A percentile compares a stretch with the other conserved stretches of the same genome.
Conservation (phyloP, 164 flowering plant species). For the Kingdonia uniflora region DNA sequence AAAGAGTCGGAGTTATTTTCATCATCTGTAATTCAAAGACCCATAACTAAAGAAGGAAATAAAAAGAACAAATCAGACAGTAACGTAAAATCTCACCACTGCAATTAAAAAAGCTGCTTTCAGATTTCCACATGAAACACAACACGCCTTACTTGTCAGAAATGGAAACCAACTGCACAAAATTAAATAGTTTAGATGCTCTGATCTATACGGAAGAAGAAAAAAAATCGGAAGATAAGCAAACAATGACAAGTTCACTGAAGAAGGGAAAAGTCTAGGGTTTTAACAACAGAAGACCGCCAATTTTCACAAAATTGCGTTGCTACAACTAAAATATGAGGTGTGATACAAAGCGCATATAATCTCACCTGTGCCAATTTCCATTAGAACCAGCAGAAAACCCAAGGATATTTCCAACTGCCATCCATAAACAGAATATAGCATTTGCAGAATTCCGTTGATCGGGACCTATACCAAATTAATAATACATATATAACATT, state of each 20-base stretch:
- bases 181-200: conserved; percentile 10
- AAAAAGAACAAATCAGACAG: too few relatives aligned
- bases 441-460: conserved; percentile 89
- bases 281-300: too few relatives aligned
- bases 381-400: conserved; percentile 96
- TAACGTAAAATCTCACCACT: conserved; percentile 49
- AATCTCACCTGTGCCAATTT: conserved; percentile 68
- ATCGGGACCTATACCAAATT: conserved; percentile 55
- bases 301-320: too few relatives aligned
- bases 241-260: not conserved
- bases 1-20: too few relatives aligned
- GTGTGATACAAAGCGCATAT: not conserved
- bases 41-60: too few relatives aligned
- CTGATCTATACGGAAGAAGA: not conserved
- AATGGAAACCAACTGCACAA: conserved; percentile 88
- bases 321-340: too few relatives aligned
- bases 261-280: too few relatives aligned
- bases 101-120: conserved; percentile 96
- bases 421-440: conserved; percentile 97
- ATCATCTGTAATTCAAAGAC: too few relatives aligned
- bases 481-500: not conserved
- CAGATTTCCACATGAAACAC: conserved; percentile 95
- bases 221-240: not conserved
- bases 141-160: conserved; percentile 69
- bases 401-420: conserved; percentile 89